These are phyloP conservation scores for Chlamydomonas eustigma DNA, from an alignment of 139 green algal genomes.

Conservation along the genomic window DNA sequence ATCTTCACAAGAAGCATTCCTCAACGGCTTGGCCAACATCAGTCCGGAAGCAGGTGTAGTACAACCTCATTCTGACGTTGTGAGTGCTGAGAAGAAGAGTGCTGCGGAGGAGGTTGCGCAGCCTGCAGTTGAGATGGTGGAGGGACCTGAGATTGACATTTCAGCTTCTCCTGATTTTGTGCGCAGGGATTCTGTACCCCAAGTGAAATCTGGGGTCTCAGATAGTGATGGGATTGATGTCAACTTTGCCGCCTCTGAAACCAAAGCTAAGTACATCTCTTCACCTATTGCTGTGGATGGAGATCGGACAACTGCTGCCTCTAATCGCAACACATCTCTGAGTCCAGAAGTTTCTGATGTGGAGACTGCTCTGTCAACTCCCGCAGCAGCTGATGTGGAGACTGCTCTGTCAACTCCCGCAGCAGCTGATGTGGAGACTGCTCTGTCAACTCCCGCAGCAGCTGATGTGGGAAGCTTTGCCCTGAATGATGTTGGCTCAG, in stretches of 20 bases:
- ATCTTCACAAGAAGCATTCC: too few species aligned
- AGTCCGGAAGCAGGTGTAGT: neutral
- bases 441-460: neutral
- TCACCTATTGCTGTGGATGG: too few species aligned
- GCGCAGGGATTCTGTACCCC: too few species aligned
- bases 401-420: neutral
- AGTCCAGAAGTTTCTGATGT: too few species aligned
- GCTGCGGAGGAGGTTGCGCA: neutral
- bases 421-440: neutral
- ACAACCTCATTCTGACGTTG: neutral
- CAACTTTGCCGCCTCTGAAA: too few species aligned
- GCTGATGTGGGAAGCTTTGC: neutral
- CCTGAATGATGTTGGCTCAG: neutral
- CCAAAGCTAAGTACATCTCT: too few species aligned
- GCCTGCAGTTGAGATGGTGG: neutral
- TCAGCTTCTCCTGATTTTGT: neutral
- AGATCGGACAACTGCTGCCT: too few species aligned
- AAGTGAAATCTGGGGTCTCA: too few species aligned
- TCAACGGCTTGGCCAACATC: too few species aligned
- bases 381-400: too few species aligned
- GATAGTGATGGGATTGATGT: too few species aligned
- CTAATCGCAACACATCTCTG: too few species aligned
- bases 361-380: neutral
- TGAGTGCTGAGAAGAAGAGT: neutral
- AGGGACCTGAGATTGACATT: neutral